Base-by-base conservation (phyloP, 345 rosid genomes). In the Gossypium sturtianum region DNA sequence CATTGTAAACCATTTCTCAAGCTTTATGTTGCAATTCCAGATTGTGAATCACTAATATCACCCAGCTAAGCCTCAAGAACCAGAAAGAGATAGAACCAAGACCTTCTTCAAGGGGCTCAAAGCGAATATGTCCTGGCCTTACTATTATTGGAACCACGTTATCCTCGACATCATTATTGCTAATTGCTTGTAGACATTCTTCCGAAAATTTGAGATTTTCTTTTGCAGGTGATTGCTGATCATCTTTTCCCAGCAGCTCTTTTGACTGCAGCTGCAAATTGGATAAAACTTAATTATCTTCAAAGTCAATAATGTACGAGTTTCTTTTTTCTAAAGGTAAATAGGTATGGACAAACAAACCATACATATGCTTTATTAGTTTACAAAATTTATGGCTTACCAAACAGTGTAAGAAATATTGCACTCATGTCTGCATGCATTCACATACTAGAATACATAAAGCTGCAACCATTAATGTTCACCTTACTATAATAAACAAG, bases 111-210 rank as follows among this genome's bases (percentile, higher is more conserved):
- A 86, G 79, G 27, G 91, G 87, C 73, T 86, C 84, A 84, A 93
- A 96, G 73, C 97, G 93, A 81, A 96, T 91, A 81, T 96, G 97
- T 76, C 98, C 98, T 27, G 99, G 97, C 86, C 89, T 87, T 75
- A 93, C 85, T 71, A 86, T 91, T 72, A 91, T 70, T 16, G 95
- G 97, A 84, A 91, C 86, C 66, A 86, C 71, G 4, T 79, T 89
- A 77, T 84, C 91, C 74, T 82, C 86, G 0, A 22, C 78, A 61
- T 79, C 86, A 68, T 71, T 67, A 73, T 81, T 78, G 48, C 70
- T 77, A 80, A 59, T 80, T 74, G 77, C 78, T 63, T 62, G 56
- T 74, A 61, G 78, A 70, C 73, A 81, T 77, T 78, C 81, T 77
- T 85, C 73, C 19, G 75, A 38, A 64, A 74, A 74, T 51, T 80